A percentile compares a stretch with the other conserved stretches of the same genome.
Evolutionary conservation across 306 rosid species (phyloP).

Genomic region (Rosa lucieae): DNA sequence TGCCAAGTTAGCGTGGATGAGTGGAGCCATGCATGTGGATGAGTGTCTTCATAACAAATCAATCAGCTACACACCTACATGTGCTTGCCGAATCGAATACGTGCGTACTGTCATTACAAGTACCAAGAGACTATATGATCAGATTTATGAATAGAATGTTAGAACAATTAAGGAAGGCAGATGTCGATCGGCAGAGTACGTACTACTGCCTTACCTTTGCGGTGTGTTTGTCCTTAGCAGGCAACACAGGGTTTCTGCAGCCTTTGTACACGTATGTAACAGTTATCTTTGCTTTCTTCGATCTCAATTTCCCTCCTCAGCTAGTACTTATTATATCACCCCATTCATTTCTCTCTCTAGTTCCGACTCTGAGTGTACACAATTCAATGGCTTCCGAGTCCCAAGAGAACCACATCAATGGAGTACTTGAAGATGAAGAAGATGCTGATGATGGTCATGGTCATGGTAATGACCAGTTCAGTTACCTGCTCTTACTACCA

Average conservation of each 20-base stretch:
- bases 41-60: too few relatives aligned
- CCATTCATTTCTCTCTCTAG: not conserved
- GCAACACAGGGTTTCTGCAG: not conserved
- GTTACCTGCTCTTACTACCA: constrained; percentile 55
- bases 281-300: not conserved
- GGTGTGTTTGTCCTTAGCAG: not conserved
- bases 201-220: not conserved
- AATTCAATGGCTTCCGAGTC: not conserved
- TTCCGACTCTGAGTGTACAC: not conserved
- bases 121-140: too few relatives aligned
- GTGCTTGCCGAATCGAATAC: too few relatives aligned
- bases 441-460: not conserved
- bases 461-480: constrained; percentile 12
- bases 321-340: not conserved
- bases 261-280: not conserved
- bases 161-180: too few relatives aligned
- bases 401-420: not conserved
- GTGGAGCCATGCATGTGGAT: not conserved
- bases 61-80: not conserved
- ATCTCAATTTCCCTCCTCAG: too few relatives aligned
- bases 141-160: too few relatives aligned
- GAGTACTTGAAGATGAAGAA: not conserved
- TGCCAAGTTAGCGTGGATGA: not conserved
- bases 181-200: too few relatives aligned
- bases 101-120: too few relatives aligned